Conservation (phyloP, 2,329 filamentous ascomycete species). For the Drechslerella coelobrocha region DNA sequence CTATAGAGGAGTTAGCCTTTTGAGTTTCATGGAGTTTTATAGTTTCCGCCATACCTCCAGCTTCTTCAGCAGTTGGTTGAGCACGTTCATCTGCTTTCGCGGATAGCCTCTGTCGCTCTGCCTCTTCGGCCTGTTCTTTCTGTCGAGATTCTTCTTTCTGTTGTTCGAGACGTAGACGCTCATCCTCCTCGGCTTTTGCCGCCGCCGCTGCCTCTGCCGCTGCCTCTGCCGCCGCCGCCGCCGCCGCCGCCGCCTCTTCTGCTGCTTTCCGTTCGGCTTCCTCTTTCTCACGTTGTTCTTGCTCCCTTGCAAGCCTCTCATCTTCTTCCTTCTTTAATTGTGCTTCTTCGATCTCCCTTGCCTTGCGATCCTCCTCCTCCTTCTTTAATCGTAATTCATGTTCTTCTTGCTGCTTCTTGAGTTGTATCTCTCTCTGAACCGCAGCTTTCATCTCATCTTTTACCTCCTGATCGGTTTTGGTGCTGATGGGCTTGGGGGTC, state of each 20-base stretch:
- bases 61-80: slow-evolving; percentile 51
- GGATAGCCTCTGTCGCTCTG: slow-evolving; percentile 52
- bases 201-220: slow-evolving; percentile 51
- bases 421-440: slow-evolving; percentile 76
- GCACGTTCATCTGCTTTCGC: slow-evolving; percentile 54
- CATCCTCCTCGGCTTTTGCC: slow-evolving; percentile 54
- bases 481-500: slow-evolving; percentile 78
- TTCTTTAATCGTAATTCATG: slow-evolving; percentile 73
- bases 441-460: slow-evolving; percentile 77
- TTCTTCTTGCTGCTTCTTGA: slow-evolving; percentile 74
- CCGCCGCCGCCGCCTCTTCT: slow-evolving; percentile 52
- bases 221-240: slow-evolving; percentile 56
- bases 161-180: slow-evolving; percentile 19
- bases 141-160: slow-evolving; percentile 53
- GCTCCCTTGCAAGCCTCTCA: slow-evolving; percentile 56
- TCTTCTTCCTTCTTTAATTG: slow-evolving; percentile 56
- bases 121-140: slow-evolving; percentile 55
- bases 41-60: slow-evolving; percentile 51
- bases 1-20: slow-evolving; percentile 8
- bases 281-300: slow-evolving; percentile 56
- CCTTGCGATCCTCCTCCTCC: slow-evolving; percentile 61
- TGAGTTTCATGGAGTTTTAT: slow-evolving; percentile 14
- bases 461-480: slow-evolving; percentile 80
- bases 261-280: slow-evolving; percentile 51
- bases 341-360: slow-evolving; percentile 53